phyloP scores from a whole-genome alignment of 306 rosid genomes.

The Cucumis hystrix region DNA sequence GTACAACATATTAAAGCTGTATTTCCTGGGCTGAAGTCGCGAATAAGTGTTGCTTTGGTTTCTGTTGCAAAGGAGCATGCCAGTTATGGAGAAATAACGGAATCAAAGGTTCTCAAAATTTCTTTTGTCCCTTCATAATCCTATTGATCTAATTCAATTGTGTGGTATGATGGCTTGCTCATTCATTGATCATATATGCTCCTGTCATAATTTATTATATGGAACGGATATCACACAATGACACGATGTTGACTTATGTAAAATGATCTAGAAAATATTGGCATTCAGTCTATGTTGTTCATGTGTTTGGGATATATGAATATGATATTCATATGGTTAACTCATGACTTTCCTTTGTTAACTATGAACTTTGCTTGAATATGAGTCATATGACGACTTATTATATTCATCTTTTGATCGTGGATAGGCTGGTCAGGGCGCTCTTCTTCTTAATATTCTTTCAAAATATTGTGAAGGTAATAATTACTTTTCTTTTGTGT shows the following conservation, averaged over 20 bases:
- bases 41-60: slow-evolving; percentile 66
- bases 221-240: background rate
- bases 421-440: slow-evolving; percentile 86
- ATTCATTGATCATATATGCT: background rate
- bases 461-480: slow-evolving; percentile 89
- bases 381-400: background rate
- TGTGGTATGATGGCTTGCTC: background rate
- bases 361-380: background rate
- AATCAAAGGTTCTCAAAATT: slow-evolving; percentile 49
- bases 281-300: background rate
- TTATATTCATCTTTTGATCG: background rate
- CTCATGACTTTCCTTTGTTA: background rate
- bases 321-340: background rate
- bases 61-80: slow-evolving; percentile 91
- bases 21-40: slow-evolving; percentile 81
- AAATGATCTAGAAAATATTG: background rate
- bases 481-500: background rate
- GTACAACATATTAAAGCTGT: slow-evolving; percentile 79
- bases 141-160: background rate
- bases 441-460: slow-evolving; percentile 87
- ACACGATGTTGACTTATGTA: background rate
- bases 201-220: background rate
- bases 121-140: background rate
- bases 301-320: background rate
- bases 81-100: slow-evolving; percentile 88